Evolutionary conservation across 257 asterid genomes (phyloP), one percentile per base, ranked within the genome.

Genomic region (Solanum habrochaites): DNA sequence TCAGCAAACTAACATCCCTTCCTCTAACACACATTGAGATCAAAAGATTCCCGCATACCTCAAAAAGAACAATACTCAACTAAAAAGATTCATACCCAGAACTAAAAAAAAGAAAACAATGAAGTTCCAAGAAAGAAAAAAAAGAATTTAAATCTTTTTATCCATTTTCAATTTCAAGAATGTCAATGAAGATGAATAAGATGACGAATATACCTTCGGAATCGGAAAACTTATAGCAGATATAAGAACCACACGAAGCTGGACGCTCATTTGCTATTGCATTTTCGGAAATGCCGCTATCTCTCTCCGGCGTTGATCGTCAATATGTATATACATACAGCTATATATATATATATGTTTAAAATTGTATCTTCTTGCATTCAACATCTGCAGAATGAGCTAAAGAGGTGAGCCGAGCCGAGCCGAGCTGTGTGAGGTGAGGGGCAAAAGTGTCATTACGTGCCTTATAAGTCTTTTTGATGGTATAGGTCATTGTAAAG

Each of bases 401-500:
- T 83, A 32, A 32, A 32, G 87, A 60, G 81, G 39, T 64, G 67
- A 64, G 58, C 69, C n/a, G 47, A 72, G 74, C 74, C 73, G 3
- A 62, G 74, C 15, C 77, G 9, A 43, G 87, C 72, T 85, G 92
- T 83, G 90, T 83, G 90, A 80, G 81, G 25, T 25, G 72, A 89
- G 88, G 96, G 96, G 88, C 89, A 67, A 84, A 88, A 8, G 89
- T 40, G 96, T 89, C 90, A 90, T 91, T 94, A 74, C 94, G 92
- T 90, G 92, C 89, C 91, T 91, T 92, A 80, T 21, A 89, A 92
- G 91, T 87, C 86, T 86, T 70, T 82, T 27, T 67, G 45, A 13
- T 67, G 69, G 29, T 29, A 23, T 56, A 27, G 83, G 27, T 32
- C 4, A 20, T 2, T 67, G n/a, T 20, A 9, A 45, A 78, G 16